Evolutionary conservation across 2,329 filamentous ascomycete genomes (phyloP), one percentile per base, ranked within the genome.

Genomic region (Fusarium sp.): DNA sequence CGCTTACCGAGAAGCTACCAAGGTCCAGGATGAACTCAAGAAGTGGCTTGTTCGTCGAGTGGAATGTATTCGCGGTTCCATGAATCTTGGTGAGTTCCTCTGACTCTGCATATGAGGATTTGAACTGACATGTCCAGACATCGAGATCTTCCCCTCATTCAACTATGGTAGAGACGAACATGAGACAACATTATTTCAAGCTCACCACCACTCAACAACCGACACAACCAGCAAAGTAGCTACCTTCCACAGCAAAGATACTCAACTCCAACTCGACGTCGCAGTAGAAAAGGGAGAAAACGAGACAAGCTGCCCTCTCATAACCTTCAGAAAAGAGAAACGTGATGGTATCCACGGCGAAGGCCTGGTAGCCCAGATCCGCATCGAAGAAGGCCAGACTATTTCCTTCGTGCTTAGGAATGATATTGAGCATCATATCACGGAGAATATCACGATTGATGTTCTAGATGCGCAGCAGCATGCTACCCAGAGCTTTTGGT

Each of bases 131-230:
- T 61, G 84, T 3, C n/a, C 26, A 71, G 87, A 91, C 48, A 82
- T 93, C 11, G 90, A 93, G 69, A 82, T 93, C 14, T 93, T 93
- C 69, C 91, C 91, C 2, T 88, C 90, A 2, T 91, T 93, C 76
- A 87, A 90, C 69, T 94, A 93, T 75, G 91, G 89, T 6, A 83
- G 83, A 50, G 88, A 90, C 46, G 68, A 82, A 2, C 91, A 93
- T 75, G 85, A 79, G 4, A 90, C 88, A 6, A 85, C 85, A 4
- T 83, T 91, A 26, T 75, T 85, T 12, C 81, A 84, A 62, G 77
- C 80, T 1, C 21, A 21, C 21, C 74, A 78, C 13, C 81, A 84
- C 48, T 78, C 80, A 5, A 76, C 82, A 3, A 76, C 79, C 45
- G 76, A 77, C 23, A 62, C 71, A 6, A 76, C 83, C 48, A 89